These are phyloP conservation scores for Solanum gandarillasii DNA, from an alignment of 257 asterid genomes.

Conservation along the genomic window DNA sequence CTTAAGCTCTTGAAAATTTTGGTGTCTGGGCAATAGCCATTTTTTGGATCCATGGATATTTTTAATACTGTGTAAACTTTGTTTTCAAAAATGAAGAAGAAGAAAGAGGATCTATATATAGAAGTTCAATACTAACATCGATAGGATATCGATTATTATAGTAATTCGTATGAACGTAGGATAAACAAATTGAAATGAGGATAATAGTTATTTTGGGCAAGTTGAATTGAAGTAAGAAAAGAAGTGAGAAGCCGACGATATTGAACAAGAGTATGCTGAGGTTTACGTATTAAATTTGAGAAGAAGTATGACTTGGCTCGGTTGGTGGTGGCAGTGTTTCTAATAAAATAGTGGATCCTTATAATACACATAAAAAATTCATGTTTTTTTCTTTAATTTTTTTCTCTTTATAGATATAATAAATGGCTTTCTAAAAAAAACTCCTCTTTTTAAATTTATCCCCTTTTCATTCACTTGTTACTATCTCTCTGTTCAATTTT, in stretches of 20 bases:
- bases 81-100: background rate
- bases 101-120: background rate
- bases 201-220: background rate
- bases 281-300: background rate
- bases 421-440: background rate
- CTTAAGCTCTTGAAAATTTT: constrained; percentile 52
- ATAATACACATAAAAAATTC: background rate
- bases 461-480: background rate
- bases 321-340: background rate
- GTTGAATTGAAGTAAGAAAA: background rate
- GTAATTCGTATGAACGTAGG: background rate
- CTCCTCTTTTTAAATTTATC: background rate
- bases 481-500: background rate
- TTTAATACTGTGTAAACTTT: background rate
- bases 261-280: background rate
- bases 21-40: constrained; percentile 42
- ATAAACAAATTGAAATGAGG: background rate
- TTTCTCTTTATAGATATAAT: background rate
- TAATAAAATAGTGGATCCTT: background rate
- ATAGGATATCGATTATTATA: background rate
- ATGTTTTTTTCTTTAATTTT: background rate
- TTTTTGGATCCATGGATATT: constrained; percentile 22
- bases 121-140: background rate
- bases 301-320: background rate
- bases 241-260: background rate